Conservation (phyloP, 176 grass and related monocot genomes). For the Bothriochloa decipiens region DNA sequence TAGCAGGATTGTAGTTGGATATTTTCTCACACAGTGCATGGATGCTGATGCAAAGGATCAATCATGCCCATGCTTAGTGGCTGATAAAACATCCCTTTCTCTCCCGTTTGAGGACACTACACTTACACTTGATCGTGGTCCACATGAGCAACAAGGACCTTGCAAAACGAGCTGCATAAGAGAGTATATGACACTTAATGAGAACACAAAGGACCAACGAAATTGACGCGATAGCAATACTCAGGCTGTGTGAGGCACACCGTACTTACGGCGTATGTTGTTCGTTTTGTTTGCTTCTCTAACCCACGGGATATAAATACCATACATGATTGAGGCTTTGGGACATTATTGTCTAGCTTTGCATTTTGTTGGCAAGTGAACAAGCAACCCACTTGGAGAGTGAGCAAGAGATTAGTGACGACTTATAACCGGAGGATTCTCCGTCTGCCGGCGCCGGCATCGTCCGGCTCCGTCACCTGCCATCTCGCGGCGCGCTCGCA, state of each 20-base stretch:
- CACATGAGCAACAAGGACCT: neutral
- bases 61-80: too few species aligned
- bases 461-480: neutral
- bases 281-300: too few species aligned
- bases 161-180: neutral
- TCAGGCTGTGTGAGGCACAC: neutral
- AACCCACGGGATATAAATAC: too few species aligned
- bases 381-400: too few species aligned
- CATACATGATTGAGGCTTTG: neutral
- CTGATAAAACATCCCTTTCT: too few species aligned
- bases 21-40: too few species aligned
- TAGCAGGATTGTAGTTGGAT: too few species aligned
- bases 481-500: neutral
- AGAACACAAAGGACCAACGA: neutral
- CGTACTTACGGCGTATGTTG: neutral
- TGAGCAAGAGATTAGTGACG: too few species aligned
- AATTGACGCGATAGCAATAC: neutral
- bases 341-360: neutral
- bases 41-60: too few species aligned
- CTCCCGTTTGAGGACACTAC: too few species aligned
- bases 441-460: neutral
- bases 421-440: neutral
- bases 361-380: neutral
- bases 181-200: too few species aligned
- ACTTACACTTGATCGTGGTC: neutral